Conservation (phyloP, 1,284 basidiomycete genomes). For the Hymenochaete sp. region DNA sequence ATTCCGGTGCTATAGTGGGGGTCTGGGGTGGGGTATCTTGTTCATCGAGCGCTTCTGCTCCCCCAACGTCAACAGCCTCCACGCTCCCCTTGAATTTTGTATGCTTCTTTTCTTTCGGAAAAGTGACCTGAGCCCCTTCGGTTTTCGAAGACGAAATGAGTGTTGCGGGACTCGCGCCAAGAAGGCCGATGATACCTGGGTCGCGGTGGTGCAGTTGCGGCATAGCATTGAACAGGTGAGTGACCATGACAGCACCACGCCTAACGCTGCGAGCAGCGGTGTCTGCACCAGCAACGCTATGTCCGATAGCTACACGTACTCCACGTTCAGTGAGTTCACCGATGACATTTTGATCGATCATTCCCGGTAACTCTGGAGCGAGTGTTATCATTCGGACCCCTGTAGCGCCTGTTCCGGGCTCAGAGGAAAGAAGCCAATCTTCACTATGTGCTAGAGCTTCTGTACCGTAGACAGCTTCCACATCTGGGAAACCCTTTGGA, state of each 20-base stretch:
- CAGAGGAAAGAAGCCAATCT: conserved; percentile 41
- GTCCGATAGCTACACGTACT: conserved; percentile 77
- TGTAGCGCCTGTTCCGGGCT: conserved; percentile 27
- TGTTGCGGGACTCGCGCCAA: conserved; percentile 64
- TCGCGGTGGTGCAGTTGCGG: conserved; percentile 79
- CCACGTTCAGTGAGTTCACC: conserved; percentile 54
- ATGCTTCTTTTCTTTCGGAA: not conserved
- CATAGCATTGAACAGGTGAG: conserved; percentile 92
- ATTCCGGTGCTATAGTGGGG: conserved; percentile 28
- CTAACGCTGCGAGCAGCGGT: conserved; percentile 60
- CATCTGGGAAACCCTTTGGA: conserved; percentile 47
- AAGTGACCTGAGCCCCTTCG: not conserved
- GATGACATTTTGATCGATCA: conserved; percentile 51
- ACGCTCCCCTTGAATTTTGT: conserved; percentile 19
- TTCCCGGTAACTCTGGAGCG: conserved; percentile 80
- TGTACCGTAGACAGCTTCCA: conserved; percentile 68
- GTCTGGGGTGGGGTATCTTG: conserved; percentile 52
- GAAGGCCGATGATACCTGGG: conserved; percentile 78
- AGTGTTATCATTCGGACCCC: conserved; percentile 80
- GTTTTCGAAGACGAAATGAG: conserved; percentile 19
- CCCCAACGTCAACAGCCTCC: conserved; percentile 20
- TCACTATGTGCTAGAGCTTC: conserved; percentile 52
- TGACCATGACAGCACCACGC: conserved; percentile 74
- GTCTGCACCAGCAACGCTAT: conserved; percentile 64
- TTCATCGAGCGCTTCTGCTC: conserved; percentile 60